A percentile compares a stretch with the other conserved stretches of the same genome.
Evolutionary conservation across 305 asterid genomes (phyloP).

Genomic region (Fraxinus xanthoxyloides): DNA sequence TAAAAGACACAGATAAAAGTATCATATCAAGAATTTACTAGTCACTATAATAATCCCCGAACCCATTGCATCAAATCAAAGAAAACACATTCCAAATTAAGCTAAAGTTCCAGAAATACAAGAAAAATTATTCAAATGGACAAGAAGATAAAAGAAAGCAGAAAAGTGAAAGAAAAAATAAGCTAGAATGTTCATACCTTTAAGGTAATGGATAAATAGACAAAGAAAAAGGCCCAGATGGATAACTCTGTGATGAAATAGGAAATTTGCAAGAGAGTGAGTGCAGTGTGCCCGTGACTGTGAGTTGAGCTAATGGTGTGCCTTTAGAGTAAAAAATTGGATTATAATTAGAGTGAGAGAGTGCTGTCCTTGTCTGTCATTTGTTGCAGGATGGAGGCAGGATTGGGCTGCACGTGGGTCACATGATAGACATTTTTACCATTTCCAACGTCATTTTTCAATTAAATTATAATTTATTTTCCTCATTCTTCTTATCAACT

Average conservation of each 20-base stretch:
- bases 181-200: constrained; percentile 29
- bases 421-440: constrained; percentile 28
- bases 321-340: constrained; percentile 21
- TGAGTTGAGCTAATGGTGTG: constrained; percentile 15
- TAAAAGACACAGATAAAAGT: not conserved
- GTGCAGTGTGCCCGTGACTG: constrained; percentile 2
- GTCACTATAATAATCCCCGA: not conserved
- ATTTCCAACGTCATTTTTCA: not conserved
- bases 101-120: not conserved
- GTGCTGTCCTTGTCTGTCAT: constrained; percentile 43
- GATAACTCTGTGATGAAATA: constrained; percentile 23
- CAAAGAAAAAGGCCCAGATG: constrained; percentile 32
- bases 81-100: constrained; percentile 3
- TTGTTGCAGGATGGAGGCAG: constrained; percentile 15
- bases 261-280: constrained; percentile 30
- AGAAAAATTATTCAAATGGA: not conserved
- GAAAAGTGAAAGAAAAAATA: not conserved
- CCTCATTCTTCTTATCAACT: no score
- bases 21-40: constrained; percentile 19
- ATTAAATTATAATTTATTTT: no score
- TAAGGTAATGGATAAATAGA: constrained; percentile 34
- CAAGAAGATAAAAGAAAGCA: not conserved
- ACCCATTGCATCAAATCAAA: constrained; percentile 19
- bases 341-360: constrained; percentile 28
- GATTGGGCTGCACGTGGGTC: constrained; percentile 50